Percentiles rank a stretch among this genome's conserved stretches.
Conservation (phyloP, 768 basidiomycete species). For the Boletus bicolor region DNA sequence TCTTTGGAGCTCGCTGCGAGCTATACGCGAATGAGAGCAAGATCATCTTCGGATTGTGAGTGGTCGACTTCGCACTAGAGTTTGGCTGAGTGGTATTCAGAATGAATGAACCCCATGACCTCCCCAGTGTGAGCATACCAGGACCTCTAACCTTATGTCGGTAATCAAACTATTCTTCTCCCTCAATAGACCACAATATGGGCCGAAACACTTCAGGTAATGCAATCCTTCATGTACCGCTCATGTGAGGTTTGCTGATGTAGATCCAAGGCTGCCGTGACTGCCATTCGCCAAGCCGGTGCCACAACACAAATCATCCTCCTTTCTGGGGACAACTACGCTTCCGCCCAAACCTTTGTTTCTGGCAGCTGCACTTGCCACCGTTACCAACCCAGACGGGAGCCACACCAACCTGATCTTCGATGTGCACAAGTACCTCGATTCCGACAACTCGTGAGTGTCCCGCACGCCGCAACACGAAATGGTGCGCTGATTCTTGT, state of each 20-base stretch:
- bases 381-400: constrained; percentile 10
- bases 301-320: constrained; percentile 11
- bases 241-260: not conserved
- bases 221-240: not conserved
- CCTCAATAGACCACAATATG: constrained; percentile 1
- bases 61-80: not conserved
- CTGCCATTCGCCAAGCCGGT: constrained; percentile 13
- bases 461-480: too few relatives aligned
- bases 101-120: constrained; percentile 18
- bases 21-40: not conserved
- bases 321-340: constrained; percentile 7
- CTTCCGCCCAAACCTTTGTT: constrained; percentile 5
- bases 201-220: constrained; percentile 12
- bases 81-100: not conserved
- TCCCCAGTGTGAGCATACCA: constrained; percentile 5
- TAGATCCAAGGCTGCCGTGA: constrained; percentile 8
- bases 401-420: constrained; percentile 6
- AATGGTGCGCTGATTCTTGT: not conserved
- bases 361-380: constrained; percentile 7
- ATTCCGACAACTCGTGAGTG: constrained; percentile 12
- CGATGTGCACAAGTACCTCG: constrained; percentile 16
- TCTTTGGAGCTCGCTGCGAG: constrained; percentile 9
- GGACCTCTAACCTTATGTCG: too few relatives aligned
- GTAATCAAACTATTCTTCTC: not conserved
- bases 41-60: constrained; percentile 12